Evolutionary conservation across 495 filamentous ascomycete genomes (phyloP).

Genomic region (Trichoderma gamsii): DNA sequence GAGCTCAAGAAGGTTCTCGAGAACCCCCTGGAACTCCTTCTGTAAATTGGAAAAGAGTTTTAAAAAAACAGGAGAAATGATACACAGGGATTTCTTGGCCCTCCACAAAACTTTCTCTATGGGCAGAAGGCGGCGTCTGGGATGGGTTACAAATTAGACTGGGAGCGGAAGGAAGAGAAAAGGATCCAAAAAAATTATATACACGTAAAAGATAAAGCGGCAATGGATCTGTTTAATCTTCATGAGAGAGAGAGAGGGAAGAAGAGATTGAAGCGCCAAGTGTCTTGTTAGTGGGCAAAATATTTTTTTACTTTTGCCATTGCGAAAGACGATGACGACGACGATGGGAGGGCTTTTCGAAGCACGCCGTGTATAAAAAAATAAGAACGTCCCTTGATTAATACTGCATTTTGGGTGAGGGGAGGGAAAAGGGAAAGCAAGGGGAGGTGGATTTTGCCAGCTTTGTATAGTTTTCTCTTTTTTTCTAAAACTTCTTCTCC

Average conservation of each 20-base stretch:
- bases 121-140: constrained; percentile 8
- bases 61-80: neutral
- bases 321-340: neutral
- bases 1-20: constrained; percentile 97
- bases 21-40: constrained; percentile 88
- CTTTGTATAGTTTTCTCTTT: constrained; percentile 6
- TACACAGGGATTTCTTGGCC: neutral
- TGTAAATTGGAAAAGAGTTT: constrained; percentile 49
- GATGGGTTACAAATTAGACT: constrained; percentile 2
- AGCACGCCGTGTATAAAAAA: constrained; percentile 2
- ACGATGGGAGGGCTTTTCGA: neutral
- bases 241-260: neutral
- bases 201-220: neutral
- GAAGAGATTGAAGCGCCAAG: no score
- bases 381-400: neutral
- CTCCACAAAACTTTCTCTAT: neutral
- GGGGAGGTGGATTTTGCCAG: neutral
- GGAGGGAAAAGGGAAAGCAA: neutral
- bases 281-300: neutral
- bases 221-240: neutral
- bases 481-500: neutral
- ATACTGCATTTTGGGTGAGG: constrained; percentile 1
- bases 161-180: neutral
- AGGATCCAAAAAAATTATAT: neutral
- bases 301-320: neutral